These are phyloP conservation scores for Priceomyces melissophilus DNA, from an alignment of 805 yeast species.

Conservation along the genomic window DNA sequence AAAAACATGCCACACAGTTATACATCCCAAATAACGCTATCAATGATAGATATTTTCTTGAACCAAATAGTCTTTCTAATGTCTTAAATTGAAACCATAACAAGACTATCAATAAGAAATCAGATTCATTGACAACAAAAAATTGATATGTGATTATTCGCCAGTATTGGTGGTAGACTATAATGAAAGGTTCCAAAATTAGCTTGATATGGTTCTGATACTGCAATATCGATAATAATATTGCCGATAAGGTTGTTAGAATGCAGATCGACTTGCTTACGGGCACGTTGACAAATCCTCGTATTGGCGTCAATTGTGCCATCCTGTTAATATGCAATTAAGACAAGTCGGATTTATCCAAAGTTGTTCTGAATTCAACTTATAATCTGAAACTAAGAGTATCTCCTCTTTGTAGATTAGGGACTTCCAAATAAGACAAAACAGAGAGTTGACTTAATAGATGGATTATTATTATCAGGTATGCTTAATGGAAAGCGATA, in stretches of 20 bases:
- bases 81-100: constrained; percentile 52
- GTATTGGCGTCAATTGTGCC: constrained; percentile 40
- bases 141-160: constrained; percentile 48
- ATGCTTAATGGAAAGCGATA: no score
- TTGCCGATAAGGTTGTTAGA: constrained; percentile 32
- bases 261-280: constrained; percentile 37
- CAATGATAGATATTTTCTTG: constrained; percentile 49
- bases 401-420: background rate
- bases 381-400: no score
- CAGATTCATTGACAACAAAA: constrained; percentile 58
- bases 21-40: constrained; percentile 44
- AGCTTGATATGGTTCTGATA: constrained; percentile 42
- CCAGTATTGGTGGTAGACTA: constrained; percentile 57
- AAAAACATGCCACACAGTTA: constrained; percentile 39
- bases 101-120: constrained; percentile 43
- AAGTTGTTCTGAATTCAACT: background rate
- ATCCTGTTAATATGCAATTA: constrained; percentile 12
- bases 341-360: background rate
- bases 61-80: constrained; percentile 57
- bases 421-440: background rate
- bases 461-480: background rate
- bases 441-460: background rate
- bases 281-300: constrained; percentile 43
- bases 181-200: constrained; percentile 51
- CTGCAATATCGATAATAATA: constrained; percentile 41